These are phyloP conservation scores for Lactarius tabidus DNA, from an alignment of 768 basidiomycete species.

Conservation along the genomic window DNA sequence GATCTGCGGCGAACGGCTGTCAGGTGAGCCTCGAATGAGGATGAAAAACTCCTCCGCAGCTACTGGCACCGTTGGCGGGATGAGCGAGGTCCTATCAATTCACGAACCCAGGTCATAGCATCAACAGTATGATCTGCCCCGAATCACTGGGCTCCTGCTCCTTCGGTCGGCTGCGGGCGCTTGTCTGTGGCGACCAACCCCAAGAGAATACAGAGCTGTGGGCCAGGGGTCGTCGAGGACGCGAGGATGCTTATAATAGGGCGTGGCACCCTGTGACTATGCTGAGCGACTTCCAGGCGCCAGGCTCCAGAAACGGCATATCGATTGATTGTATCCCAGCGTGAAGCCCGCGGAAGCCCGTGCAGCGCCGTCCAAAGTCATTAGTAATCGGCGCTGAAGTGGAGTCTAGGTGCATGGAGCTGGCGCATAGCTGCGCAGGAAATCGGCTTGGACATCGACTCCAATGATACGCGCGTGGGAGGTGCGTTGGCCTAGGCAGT, in stretches of 20 bases:
- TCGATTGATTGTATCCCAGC: conserved; percentile 16
- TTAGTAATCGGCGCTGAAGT: neutral
- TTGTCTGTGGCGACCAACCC: neutral
- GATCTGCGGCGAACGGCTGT: neutral
- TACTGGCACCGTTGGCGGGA: neutral
- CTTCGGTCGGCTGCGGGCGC: neutral
- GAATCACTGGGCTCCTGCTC: neutral
- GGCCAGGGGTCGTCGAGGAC: neutral
- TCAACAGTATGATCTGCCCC: neutral
- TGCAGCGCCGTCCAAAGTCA: conserved; percentile 13
- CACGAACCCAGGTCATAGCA: neutral
- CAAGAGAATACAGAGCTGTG: neutral
- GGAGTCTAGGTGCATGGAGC: conserved; percentile 9
- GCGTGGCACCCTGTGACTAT: neutral
- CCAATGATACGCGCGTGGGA: neutral
- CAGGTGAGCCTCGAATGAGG: neutral
- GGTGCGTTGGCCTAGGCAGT: neutral
- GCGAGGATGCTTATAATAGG: neutral
- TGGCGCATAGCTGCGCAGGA: conserved; percentile 2
- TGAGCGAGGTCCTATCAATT: neutral
- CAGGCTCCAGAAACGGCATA: conserved; percentile 7
- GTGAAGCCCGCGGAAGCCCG: conserved; percentile 10
- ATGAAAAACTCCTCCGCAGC: conserved; percentile 4
- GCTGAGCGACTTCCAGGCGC: neutral
- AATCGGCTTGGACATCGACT: too few species aligned